Evolutionary conservation across 345 rosid species (phyloP), one percentile per base, ranked within the genome.

Genomic region (Moricandia arvensis): DNA sequence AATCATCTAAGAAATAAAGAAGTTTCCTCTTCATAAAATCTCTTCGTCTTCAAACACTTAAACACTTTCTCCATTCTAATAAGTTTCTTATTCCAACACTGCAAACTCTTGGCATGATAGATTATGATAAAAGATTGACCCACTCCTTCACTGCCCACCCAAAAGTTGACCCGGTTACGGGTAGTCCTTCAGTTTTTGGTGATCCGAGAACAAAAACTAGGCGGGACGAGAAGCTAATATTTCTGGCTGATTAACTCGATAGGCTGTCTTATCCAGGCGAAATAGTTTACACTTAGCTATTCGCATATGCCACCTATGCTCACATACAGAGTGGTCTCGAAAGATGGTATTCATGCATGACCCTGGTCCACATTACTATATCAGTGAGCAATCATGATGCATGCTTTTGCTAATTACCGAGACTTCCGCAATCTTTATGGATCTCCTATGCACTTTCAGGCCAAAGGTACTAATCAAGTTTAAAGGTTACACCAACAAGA

Each of bases 121-220:
- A 94, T 83, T 94, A 90, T 81, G 92, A 90, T 83, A 94, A 90
- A 82, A 87, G 97, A 82, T 80, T 94, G 79, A 66, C 81, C 34
- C 98, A 94, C 81, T 82, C 97, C 38, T 91, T 94, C 82, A 88
- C 96, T 73, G 98, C 98, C 71, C 98, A 91, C 79, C 98, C 97
- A 1, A 91, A 94, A 82, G 88, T 91, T 47, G 97, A 94, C 73
- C 97, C 97, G 34, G 76, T 81, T 78, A 91, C 98, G 5, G 96
- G 98, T 94, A 85, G 75, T 78, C 55, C 66, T 29, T 30, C 60
- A 37, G n/a, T 29, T 53, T 54, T 62, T 53, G 27, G 26, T 31
- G 30, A 63, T n/a, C n/a, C n/a, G n/a, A n/a, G n/a, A n/a, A n/a
- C n/a, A n/a, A n/a, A n/a, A n/a, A n/a, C n/a, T n/a, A n/a, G n/a